Evolutionary conservation across 331 rosid species (phyloP).

Genomic region (Saraca asoca): DNA sequence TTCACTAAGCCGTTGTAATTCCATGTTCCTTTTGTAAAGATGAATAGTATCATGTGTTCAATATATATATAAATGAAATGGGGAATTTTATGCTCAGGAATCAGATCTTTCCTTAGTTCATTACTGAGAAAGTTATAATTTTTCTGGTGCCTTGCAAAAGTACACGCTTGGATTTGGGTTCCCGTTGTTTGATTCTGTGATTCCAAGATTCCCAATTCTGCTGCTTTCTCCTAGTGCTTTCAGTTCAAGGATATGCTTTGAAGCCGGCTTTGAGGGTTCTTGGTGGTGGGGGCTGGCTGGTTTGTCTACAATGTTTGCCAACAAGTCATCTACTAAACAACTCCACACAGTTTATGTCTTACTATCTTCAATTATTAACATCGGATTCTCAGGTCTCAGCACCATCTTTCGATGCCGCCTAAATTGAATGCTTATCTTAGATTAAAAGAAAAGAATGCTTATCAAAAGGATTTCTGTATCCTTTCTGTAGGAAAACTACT

Average conservation of each 20-base stretch:
- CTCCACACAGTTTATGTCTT: not conserved
- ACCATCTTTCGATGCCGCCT: too few species aligned
- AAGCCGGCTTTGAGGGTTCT: constrained; percentile 1
- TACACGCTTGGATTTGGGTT: constrained; percentile 6
- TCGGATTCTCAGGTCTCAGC: constrained; percentile 18
- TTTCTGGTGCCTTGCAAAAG: not conserved
- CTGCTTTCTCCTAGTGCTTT: not conserved
- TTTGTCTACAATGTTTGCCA: not conserved
- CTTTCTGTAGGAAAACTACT: too few species aligned
- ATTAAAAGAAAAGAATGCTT: too few species aligned
- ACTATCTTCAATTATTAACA: not conserved
- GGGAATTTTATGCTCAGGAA: constrained; percentile 43
- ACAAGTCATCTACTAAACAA: not conserved
- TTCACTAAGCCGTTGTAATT: constrained; percentile 35
- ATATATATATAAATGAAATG: constrained; percentile 52
- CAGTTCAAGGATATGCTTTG: not conserved
- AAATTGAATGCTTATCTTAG: too few species aligned
- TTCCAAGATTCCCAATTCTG: constrained; percentile 2
- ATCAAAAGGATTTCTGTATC: too few species aligned
- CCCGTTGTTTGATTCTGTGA: not conserved
- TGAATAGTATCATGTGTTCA: constrained; percentile 47
- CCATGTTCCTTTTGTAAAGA: constrained; percentile 56
- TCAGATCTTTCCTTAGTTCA: constrained; percentile 17
- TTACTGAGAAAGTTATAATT: not conserved
- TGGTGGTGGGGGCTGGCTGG: not conserved